Conservation (phyloP, 371 early-diverging fungal species). For the Mucor velutinosus region DNA sequence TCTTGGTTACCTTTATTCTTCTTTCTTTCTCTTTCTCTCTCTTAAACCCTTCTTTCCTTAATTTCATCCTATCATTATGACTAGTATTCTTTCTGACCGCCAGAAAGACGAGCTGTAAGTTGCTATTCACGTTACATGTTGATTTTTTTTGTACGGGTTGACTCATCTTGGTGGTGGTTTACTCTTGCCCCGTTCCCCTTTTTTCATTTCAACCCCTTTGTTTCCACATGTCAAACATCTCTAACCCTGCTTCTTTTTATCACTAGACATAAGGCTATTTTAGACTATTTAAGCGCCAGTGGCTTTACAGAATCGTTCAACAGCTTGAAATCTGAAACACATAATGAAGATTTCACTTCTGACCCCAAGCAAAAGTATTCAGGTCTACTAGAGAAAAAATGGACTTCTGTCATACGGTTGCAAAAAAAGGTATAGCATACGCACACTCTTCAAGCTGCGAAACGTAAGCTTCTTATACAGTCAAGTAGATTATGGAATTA, state of each 20-base stretch:
- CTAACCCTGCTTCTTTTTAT: neutral
- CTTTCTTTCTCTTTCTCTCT: neutral
- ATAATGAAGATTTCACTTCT: constrained; percentile 66
- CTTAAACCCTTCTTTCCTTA: neutral
- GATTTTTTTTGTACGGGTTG: neutral
- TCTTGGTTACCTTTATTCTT: neutral
- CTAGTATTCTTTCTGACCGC: constrained; percentile 31
- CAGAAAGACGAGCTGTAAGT: constrained; percentile 36
- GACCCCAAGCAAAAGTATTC: constrained; percentile 78
- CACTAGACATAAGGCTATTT: constrained; percentile 71
- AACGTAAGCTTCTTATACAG: neutral
- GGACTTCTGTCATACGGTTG: constrained; percentile 87
- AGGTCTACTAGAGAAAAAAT: constrained; percentile 88
- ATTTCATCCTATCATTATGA: constrained; percentile 11
- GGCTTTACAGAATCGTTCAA: constrained; percentile 70
- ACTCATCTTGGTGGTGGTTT: neutral
- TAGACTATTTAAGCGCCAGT: constrained; percentile 80
- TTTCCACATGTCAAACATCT: neutral
- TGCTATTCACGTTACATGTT: neutral
- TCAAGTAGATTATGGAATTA: constrained; percentile 80
- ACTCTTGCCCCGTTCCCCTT: neutral
- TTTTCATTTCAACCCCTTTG: neutral
- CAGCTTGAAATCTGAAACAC: constrained; percentile 69
- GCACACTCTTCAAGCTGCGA: neutral
- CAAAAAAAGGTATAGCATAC: constrained; percentile 71